A percentile compares a stretch with the other conserved stretches of the same genome.
These are phyloP conservation scores for Aleurites moluccanus DNA, from an alignment of 441 rosid species.

Conservation along the genomic window DNA sequence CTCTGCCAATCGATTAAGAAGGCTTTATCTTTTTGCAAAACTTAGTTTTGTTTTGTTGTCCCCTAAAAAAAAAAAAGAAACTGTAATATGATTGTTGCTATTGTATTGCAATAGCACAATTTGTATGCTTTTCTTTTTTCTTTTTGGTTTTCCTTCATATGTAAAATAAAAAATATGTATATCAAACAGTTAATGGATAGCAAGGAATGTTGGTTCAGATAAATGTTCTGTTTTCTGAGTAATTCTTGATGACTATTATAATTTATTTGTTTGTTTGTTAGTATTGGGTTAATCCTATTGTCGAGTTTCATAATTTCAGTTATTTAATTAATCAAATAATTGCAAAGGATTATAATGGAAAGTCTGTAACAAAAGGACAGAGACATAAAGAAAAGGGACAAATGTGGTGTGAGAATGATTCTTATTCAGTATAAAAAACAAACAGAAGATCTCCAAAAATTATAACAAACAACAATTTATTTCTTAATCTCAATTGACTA, in stretches of 20 bases:
- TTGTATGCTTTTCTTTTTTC: no score
- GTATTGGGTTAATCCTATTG: no score
- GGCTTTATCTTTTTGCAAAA: background rate
- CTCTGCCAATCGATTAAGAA: conserved; percentile 37
- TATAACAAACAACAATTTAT: background rate
- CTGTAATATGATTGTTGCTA: background rate
- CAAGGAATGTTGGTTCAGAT: no score
- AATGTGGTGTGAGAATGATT: background rate
- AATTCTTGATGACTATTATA: no score
- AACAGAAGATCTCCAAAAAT: background rate
- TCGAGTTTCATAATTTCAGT: no score
- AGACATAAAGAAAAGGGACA: background rate
- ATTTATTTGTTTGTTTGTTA: no score
- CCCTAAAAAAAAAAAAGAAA: no score
- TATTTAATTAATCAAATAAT: no score
- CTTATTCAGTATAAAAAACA: background rate
- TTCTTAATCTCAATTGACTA: conserved; percentile 4
- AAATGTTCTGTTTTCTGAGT: no score
- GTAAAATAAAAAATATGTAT: no score
- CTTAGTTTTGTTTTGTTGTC: background rate
- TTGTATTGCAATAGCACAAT: background rate
- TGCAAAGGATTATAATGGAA: background rate
- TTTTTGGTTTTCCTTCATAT: no score
- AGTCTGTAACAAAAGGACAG: background rate
- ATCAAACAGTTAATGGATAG: no score